Evolutionary conservation across 2,329 filamentous ascomycete genomes (phyloP).

Genomic region (Mycosphaerella sp.): DNA sequence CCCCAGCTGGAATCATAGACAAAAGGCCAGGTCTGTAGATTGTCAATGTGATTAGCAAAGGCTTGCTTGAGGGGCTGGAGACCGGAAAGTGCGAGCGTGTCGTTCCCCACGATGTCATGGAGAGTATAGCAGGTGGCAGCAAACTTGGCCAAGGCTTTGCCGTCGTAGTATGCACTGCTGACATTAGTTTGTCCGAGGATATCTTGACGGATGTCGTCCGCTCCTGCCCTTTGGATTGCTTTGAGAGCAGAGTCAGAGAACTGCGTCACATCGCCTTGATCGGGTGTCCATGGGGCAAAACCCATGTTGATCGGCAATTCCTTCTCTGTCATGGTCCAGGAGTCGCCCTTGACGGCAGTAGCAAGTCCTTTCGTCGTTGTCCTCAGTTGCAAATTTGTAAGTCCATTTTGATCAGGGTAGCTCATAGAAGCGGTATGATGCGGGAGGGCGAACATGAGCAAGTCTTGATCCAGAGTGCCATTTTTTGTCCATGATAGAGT

Average conservation of each 20-base stretch:
- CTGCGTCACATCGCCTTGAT: conserved; percentile 28
- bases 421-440: conserved; percentile 79
- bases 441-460: conserved; percentile 82
- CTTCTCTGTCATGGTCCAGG: conserved; percentile 71
- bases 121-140: conserved; percentile 41
- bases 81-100: conserved; percentile 43
- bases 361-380: conserved; percentile 82
- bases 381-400: conserved; percentile 54
- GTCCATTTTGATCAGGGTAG: conserved; percentile 43
- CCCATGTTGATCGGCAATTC: conserved; percentile 66
- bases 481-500: conserved; percentile 65
- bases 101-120: conserved; percentile 48
- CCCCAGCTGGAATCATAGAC: conserved; percentile 61
- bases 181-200: conserved; percentile 66
- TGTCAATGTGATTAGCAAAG: conserved; percentile 44
- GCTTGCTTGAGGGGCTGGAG: conserved; percentile 45
- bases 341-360: conserved; percentile 62
- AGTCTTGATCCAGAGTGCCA: conserved; percentile 53
- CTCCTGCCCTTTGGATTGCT: conserved; percentile 54
- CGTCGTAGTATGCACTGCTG: conserved; percentile 88
- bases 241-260: not conserved
- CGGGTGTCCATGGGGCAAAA: conserved; percentile 70
- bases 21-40: conserved; percentile 42
- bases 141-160: conserved; percentile 50
- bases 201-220: conserved; percentile 64